A percentile compares a stretch with the other conserved stretches of the same genome.
phyloP scores from a whole-genome alignment of 73 alveolate genomes.

The Paramecium biaurelia region DNA sequence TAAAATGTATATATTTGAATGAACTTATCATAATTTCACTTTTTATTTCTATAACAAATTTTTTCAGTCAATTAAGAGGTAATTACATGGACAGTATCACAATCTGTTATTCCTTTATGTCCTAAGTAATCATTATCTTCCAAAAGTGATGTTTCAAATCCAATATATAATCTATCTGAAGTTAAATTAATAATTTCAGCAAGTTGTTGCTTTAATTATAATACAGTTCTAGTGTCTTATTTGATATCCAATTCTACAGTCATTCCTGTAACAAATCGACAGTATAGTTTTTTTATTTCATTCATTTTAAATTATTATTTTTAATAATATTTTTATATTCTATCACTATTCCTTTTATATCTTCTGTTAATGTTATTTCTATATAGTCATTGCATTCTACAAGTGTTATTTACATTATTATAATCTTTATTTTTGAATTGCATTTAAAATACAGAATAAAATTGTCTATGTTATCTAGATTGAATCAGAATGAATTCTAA shows the following conservation, averaged over 20 bases:
- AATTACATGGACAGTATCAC: slow-evolving; percentile 17
- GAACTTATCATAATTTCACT: neutral
- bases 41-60: neutral
- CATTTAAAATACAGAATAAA: neutral
- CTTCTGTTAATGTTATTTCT: neutral
- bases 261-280: slow-evolving; percentile 47
- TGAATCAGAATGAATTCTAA: no score
- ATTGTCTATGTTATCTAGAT: no score
- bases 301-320: neutral
- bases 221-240: neutral
- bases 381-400: neutral
- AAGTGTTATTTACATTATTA: neutral
- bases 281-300: neutral
- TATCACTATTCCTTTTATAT: slow-evolving; percentile 12
- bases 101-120: neutral
- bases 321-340: slow-evolving; percentile 13
- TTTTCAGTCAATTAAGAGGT: slow-evolving; percentile 25
- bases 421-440: neutral
- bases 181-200: neutral
- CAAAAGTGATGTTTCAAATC: neutral
- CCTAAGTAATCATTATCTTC: neutral
- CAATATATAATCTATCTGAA: neutral
- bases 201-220: neutral
- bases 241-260: neutral
- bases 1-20: neutral